Percentiles rank a stretch among this genome's conserved stretches.
phyloP scores from a whole-genome alignment of 257 asterid species.

The Parsonsia alboflavescens region DNA sequence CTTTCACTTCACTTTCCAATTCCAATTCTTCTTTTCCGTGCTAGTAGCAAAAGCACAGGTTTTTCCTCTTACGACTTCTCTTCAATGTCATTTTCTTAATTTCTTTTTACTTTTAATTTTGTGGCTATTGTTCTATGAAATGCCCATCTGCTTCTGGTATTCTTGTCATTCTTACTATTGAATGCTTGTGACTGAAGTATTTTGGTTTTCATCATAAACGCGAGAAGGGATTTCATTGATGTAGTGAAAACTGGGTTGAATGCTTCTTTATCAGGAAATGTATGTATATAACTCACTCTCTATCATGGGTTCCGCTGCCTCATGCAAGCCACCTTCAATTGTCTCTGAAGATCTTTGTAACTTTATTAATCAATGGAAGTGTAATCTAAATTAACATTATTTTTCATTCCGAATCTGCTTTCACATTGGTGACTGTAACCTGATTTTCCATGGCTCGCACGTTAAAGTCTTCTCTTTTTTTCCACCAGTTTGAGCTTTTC shows the following conservation, averaged over 20 bases:
- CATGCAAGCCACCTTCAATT: not conserved
- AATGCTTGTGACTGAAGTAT: not conserved
- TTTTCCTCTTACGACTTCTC: not conserved
- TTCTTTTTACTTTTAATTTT: not conserved
- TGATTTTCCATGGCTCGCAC: not conserved
- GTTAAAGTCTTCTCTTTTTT: not conserved
- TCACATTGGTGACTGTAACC: too few species aligned
- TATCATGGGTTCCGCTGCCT: too few species aligned
- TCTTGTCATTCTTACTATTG: not conserved
- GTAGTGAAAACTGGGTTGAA: not conserved
- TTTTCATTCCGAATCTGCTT: too few species aligned
- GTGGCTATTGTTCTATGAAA: not conserved
- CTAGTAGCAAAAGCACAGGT: not conserved
- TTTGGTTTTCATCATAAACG: not conserved
- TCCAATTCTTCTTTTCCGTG: not conserved
- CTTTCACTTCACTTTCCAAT: not conserved
- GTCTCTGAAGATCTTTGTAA: not conserved
- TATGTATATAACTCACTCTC: too few species aligned
- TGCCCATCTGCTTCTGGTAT: not conserved
- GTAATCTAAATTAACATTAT: not conserved
- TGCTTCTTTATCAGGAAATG: not conserved
- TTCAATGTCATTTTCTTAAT: not conserved
- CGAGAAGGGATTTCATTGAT: not conserved
- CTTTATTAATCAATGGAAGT: not conserved
- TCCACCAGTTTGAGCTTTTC: constrained; percentile 9